These are phyloP conservation scores for Mucor mucedo DNA, from an alignment of 371 early-diverging fungal genomes.

Conservation along the genomic window DNA sequence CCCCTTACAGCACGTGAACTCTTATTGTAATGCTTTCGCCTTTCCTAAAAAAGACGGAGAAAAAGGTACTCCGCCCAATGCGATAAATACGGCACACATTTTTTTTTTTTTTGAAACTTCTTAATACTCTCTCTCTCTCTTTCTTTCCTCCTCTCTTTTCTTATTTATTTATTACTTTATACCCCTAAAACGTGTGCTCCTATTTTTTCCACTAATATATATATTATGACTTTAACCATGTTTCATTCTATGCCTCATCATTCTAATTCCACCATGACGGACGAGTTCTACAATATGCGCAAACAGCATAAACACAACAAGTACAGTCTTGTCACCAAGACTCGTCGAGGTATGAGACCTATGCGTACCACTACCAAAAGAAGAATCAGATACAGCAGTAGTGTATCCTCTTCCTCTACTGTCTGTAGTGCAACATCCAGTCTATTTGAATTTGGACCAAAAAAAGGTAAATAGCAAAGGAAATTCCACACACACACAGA, in stretches of 20 bases:
- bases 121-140: background rate
- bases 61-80: conserved; percentile 15
- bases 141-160: conserved; percentile 1
- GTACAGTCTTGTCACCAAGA: conserved; percentile 5
- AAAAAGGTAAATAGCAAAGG: conserved; percentile 14
- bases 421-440: background rate
- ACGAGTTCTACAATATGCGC: conserved; percentile 14
- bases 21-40: conserved; percentile 20
- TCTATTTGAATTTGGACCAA: conserved; percentile 4
- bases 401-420: background rate
- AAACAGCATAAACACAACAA: conserved; percentile 6
- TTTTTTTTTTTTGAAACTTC: background rate
- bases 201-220: background rate
- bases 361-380: conserved; percentile 9
- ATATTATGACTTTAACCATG: conserved; percentile 13
- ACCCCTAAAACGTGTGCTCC: background rate
- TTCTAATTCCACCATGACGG: conserved; percentile 9
- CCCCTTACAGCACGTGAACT: conserved; percentile 1
- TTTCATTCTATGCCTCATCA: conserved; percentile 12
- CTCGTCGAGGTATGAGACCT: conserved; percentile 19
- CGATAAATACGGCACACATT: conserved; percentile 2
- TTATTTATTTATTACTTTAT: background rate
- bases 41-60: conserved; percentile 12
- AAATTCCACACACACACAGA: too few relatives aligned
- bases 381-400: conserved; percentile 2